phyloP scores from a whole-genome alignment of 2,329 filamentous ascomycete genomes.

The Dothideomycetes sp. region DNA sequence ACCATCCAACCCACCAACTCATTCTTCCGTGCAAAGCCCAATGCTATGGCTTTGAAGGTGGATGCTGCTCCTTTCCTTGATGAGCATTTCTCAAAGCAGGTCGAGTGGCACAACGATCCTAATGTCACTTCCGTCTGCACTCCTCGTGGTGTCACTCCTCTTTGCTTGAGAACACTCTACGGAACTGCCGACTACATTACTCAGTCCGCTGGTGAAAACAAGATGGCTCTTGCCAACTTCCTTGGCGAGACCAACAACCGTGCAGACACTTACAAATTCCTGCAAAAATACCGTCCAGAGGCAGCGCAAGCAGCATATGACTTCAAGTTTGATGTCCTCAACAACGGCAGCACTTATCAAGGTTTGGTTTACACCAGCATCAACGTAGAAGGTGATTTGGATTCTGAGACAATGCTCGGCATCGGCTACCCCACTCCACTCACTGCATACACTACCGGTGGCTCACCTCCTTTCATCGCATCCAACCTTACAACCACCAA shows the following conservation, averaged over 20 bases:
- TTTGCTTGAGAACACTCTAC: conserved; percentile 47
- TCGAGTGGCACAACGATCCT: conserved; percentile 17
- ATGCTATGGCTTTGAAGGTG: conserved; percentile 19
- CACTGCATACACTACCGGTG: conserved; percentile 51
- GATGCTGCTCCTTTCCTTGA: conserved; percentile 18
- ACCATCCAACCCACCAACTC: conserved; percentile 53
- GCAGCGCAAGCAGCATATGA: conserved; percentile 38
- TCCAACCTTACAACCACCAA: conserved; percentile 39
- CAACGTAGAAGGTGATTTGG: conserved; percentile 53
- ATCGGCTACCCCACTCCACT: conserved; percentile 47
- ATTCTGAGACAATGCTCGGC: conserved; percentile 52
- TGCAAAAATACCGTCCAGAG: conserved; percentile 45
- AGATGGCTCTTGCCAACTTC: conserved; percentile 40
- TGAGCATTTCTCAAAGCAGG: background rate
- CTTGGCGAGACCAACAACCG: conserved; percentile 41
- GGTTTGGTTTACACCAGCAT: conserved; percentile 28
- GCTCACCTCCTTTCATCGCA: conserved; percentile 44
- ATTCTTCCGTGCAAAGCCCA: conserved; percentile 40
- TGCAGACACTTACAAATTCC: conserved; percentile 48
- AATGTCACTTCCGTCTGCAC: conserved; percentile 39
- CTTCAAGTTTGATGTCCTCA: conserved; percentile 51
- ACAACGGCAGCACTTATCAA: conserved; percentile 44
- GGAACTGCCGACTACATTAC: conserved; percentile 45
- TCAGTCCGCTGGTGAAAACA: conserved; percentile 33
- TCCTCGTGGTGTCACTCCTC: conserved; percentile 42